Conservation (phyloP, 345 rosid species). For the Eucalyptus tenuipes region DNA sequence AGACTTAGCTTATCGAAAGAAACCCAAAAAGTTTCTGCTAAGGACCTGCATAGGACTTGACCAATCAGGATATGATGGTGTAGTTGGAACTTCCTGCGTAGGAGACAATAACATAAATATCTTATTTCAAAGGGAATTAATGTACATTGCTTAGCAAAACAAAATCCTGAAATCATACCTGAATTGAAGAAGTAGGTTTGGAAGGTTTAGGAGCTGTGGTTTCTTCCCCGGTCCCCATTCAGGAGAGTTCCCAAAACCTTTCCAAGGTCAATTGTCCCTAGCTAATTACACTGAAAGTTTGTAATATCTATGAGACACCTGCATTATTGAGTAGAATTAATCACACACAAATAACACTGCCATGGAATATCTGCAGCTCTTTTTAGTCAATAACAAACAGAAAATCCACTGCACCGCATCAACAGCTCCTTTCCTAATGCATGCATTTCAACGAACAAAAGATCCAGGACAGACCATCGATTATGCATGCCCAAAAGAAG, state of each 20-base stretch:
- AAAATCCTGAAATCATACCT: slow-evolving; percentile 19
- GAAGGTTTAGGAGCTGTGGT: slow-evolving; percentile 56
- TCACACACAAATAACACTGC: background rate
- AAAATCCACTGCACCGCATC: background rate
- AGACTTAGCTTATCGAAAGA: background rate
- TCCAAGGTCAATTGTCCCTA: background rate
- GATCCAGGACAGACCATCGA: background rate
- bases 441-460: background rate
- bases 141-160: background rate
- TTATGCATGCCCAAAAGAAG: background rate
- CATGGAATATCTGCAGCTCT: background rate
- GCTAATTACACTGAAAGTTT: background rate
- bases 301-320: background rate
- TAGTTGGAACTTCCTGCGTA: slow-evolving; percentile 55
- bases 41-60: slow-evolving; percentile 81
- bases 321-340: background rate
- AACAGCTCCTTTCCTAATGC: background rate
- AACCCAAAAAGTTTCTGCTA: background rate
- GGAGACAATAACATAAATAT: background rate
- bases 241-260: background rate
- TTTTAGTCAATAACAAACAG: background rate
- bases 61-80: slow-evolving; percentile 83
- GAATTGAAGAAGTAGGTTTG: slow-evolving; percentile 59
- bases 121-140: background rate
- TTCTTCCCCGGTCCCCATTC: slow-evolving; percentile 79